Evolutionary conservation across 805 yeast species (phyloP), one percentile per base, ranked within the genome.

Genomic region (Candida khao-thaluensis): DNA sequence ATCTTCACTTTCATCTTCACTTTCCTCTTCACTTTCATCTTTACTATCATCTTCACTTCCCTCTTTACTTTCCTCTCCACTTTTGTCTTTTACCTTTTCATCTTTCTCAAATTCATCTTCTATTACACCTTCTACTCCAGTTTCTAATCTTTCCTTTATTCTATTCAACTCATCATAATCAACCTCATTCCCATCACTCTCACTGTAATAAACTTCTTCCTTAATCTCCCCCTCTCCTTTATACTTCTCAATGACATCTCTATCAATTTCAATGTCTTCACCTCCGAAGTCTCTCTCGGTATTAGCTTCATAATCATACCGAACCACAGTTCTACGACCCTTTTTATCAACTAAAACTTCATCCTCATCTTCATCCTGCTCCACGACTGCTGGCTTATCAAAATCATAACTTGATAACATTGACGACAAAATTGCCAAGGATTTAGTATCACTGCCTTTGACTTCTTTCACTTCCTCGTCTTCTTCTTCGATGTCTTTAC

Each of bases 181-280:
- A 29, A 66, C 34, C 15, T 66, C 71, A 41, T 68, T 66, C 1
- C 71, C 69, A 42, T 66, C 72, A 40, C 57, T 57, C 46, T 67
- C 73, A 31, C 60, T 63, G 35, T 56, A 66, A 40, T 65, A 60
- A 3, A 53, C 53, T 35, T 60, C 63, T 18, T 53, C 62, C 6
- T 44, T 37, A 30, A 50, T 50, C 29, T 53, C 57, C 7, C 45
- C 50, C 3, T 45, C 27, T 9, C 47, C 40, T 30, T 49, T 57
- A 41, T 51, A 60, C 22, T 52, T 52, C 14, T 57, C 58, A 21
- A 62, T 47, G 11, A 55, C 38, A 1, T 47, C 31, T 14, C 48
- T 31, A 32, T 57, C 57, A 24, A 49, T 53, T 11, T 54, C 59
- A 21, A 52, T 54, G 4, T 52, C 58, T 7, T 59, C 62, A 3